Percentiles rank a stretch among this genome's conserved stretches.
Conservation (phyloP, 768 basidiomycete species). For the Pulveroboletus sp. region DNA sequence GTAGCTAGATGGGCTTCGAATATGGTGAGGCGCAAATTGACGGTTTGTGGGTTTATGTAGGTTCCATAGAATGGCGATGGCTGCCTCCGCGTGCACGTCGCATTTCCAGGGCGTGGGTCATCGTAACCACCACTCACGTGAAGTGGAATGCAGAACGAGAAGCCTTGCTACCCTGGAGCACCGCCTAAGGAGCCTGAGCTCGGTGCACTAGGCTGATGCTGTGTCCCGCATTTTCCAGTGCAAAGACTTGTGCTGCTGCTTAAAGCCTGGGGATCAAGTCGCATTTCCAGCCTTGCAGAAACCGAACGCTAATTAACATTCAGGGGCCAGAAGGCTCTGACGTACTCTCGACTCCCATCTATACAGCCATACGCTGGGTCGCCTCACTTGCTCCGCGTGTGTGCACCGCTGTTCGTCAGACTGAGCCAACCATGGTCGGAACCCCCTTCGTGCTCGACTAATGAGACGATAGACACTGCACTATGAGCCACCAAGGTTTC, state of each 20-base stretch:
- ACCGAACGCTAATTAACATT: background rate
- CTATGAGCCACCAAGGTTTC: background rate
- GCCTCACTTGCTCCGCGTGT: constrained; percentile 18
- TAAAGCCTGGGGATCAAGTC: background rate
- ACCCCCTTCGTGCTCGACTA: background rate
- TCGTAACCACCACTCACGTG: constrained; percentile 17
- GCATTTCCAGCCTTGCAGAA: constrained; percentile 8
- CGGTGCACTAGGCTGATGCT: background rate
- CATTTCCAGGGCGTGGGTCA: constrained; percentile 22
- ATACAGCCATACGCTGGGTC: background rate
- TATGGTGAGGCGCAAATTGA: constrained; percentile 7
- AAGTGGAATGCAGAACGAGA: constrained; percentile 10
- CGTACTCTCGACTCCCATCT: background rate
- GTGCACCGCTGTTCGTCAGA: constrained; percentile 3
- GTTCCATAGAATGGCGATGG: constrained; percentile 11
- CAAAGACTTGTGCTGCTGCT: background rate
- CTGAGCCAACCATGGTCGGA: background rate
- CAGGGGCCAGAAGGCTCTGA: constrained; percentile 5
- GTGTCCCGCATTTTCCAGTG: constrained; percentile 8
- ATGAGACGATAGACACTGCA: background rate
- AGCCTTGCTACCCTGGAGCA: background rate
- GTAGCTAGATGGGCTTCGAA: constrained; percentile 10
- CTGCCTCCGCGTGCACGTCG: constrained; percentile 22
- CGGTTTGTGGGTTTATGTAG: constrained; percentile 24
- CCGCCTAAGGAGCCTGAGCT: background rate